A percentile compares a stretch with the other conserved stretches of the same genome.
These are phyloP conservation scores for Lentinus brumalis DNA, from an alignment of 768 basidiomycete species.

Conservation along the genomic window DNA sequence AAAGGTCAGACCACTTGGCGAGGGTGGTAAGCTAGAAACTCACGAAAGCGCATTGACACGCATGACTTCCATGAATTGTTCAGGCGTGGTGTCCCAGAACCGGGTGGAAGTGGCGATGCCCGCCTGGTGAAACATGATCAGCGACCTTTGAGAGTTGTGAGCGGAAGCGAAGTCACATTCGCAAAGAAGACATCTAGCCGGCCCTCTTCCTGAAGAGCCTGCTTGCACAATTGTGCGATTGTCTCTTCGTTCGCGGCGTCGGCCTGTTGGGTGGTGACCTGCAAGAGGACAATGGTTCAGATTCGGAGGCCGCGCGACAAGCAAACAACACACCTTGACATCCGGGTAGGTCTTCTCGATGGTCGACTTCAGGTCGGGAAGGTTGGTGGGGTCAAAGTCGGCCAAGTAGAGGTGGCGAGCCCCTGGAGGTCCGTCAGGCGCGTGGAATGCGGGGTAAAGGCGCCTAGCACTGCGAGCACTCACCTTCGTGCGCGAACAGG, in stretches of 20 bases:
- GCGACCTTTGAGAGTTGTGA: neutral
- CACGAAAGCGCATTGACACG: constrained; percentile 75
- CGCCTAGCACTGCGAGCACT: neutral
- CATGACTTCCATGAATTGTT: constrained; percentile 75
- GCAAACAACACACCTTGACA: constrained; percentile 63
- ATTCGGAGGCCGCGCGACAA: neutral
- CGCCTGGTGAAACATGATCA: constrained; percentile 48
- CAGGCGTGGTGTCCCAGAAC: constrained; percentile 57
- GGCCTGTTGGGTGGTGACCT: constrained; percentile 79
- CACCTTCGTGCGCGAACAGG: constrained; percentile 81
- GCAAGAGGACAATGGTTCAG: neutral
- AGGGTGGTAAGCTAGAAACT: neutral
- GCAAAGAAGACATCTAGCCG: constrained; percentile 94
- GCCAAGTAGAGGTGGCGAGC: constrained; percentile 78
- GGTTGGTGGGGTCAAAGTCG: constrained; percentile 66
- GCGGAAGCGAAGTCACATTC: constrained; percentile 55
- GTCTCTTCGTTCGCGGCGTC: constrained; percentile 82
- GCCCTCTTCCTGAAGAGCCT: constrained; percentile 78
- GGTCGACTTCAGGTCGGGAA: constrained; percentile 70
- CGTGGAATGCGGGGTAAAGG: neutral
- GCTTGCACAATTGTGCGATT: constrained; percentile 68
- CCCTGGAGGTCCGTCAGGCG: constrained; percentile 43
- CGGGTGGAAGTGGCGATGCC: constrained; percentile 52
- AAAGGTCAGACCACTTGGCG: neutral
- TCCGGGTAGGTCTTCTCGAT: constrained; percentile 71